Evolutionary conservation across 177 flowering plant species (phyloP).

Genomic region (Telopea speciosissima): DNA sequence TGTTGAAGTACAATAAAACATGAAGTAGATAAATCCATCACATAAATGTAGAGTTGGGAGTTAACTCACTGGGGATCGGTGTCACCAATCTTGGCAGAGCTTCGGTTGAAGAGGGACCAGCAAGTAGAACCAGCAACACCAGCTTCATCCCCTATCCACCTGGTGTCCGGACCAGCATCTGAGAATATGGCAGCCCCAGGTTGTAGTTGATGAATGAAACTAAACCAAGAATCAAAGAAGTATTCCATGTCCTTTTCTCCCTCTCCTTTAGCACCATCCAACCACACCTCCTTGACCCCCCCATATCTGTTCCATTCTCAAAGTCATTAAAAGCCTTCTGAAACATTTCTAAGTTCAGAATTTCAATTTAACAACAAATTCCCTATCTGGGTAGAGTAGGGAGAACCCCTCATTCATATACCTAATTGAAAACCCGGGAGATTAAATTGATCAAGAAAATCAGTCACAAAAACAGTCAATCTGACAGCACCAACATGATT

Average conservation of each 20-base stretch:
- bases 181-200: conserved; percentile 85
- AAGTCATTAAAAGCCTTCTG: not conserved
- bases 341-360: not conserved
- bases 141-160: conserved; percentile 94
- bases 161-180: conserved; percentile 89
- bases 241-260: conserved; percentile 92
- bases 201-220: conserved; percentile 80
- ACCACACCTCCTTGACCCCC: conserved; percentile 64
- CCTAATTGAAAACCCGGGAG: not conserved
- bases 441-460: not conserved
- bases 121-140: conserved; percentile 79
- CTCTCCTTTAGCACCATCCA: conserved; percentile 95
- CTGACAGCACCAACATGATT: too few relatives aligned
- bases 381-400: not conserved
- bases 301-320: conserved; percentile 63
- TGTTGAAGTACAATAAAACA: not conserved
- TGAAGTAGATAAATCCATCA: not conserved
- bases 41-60: not conserved
- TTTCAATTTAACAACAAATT: not conserved
- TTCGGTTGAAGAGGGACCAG: conserved; percentile 84
- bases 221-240: conserved; percentile 81
- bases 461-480: conserved; percentile 6
- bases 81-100: conserved; percentile 54
- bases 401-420: not conserved
- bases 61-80: conserved; percentile 56